phyloP scores from a whole-genome alignment of 169 alveolate species.

The Plasmodium gallinaceum region DNA sequence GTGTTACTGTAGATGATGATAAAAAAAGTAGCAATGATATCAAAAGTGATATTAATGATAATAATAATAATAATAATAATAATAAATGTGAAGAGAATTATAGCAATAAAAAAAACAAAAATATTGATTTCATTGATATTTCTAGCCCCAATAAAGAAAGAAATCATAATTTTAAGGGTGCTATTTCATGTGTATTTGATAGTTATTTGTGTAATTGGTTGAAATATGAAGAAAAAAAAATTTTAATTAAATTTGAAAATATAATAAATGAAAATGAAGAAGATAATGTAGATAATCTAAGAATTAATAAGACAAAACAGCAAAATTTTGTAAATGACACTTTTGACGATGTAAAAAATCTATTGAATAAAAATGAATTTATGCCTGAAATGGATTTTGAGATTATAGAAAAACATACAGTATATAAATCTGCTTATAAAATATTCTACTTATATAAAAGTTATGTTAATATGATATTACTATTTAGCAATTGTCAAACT shows the following conservation, averaged over 20 bases:
- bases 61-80: not conserved
- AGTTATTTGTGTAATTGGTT: slow-evolving; percentile 73
- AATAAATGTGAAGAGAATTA: not conserved
- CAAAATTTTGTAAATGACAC: slow-evolving; percentile 5
- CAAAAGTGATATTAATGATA: not conserved
- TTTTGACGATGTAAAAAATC: slow-evolving; percentile 6
- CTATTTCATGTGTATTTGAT: slow-evolving; percentile 62
- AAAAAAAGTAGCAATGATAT: not conserved
- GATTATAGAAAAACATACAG: slow-evolving; percentile 15
- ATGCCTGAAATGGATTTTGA: not conserved
- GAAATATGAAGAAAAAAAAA: slow-evolving; percentile 70
- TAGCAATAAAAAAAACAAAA: not conserved
- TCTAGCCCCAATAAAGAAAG: not conserved
- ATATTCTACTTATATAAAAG: slow-evolving; percentile 68
- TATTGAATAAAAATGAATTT: slow-evolving; percentile 30
- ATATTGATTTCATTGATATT: not conserved
- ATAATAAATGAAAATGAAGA: slow-evolving; percentile 55
- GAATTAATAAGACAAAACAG: not conserved
- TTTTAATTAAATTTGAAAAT: slow-evolving; percentile 39
- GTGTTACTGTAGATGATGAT: too few species aligned
- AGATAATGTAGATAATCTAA: not conserved
- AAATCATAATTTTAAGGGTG: slow-evolving; percentile 36
- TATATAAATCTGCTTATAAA: slow-evolving; percentile 69
- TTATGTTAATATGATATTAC: slow-evolving; percentile 52
- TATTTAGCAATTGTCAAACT: slow-evolving; percentile 65